Evolutionary conservation across 2,329 filamentous ascomycete species (phyloP), one percentile per base, ranked within the genome.

Genomic region (Aspergillus niger): DNA sequence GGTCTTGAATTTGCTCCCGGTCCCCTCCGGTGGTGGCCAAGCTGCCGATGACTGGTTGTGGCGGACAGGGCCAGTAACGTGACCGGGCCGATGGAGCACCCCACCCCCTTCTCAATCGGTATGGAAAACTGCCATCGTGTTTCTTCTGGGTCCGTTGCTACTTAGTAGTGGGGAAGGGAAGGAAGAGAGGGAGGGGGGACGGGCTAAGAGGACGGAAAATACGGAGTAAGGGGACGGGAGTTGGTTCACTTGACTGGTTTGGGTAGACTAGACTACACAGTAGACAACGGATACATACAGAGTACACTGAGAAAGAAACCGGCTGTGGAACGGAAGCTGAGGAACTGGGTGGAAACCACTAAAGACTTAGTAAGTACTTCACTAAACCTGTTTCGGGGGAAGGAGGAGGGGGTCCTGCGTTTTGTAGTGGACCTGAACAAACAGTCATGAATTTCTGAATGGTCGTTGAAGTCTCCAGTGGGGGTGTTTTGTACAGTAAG

Each of bases 81-180:
- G 68, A 70, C 67, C 67, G 67, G 68, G 63, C 68, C 68, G 67
- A 70, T 55, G 49, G 26, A 52, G 32, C 5, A 7, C 4, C 26
- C 30, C 32, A 5, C 4, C 32, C 30, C 2, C 30, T 48, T 52
- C 55, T 51, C 26, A 59, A 58, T 55, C 53, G 53, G 32, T 36
- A 55, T 57, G 58, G 48, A 13, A 39, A 55, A 55, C 26, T 49
- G 26, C 24, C 44, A 49, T 28, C 26, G 6, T 8, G 20, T 17
- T 17, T n/a, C n/a, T 22, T 11, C 24, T 49, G 26, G 47, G 47
- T 32, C 47, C 24, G 47, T 49, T 32, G 47, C 22, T 17, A n/a
- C 22, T 26, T 24, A 13, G 44, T 11, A 8, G 47, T 26, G 26
- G 26, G 13, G 47, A 26, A 15, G 15, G 28, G 47, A 2, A 49